These are phyloP conservation scores for Coprinopsis marcescibilis DNA, from an alignment of 768 basidiomycete species.

Conservation along the genomic window DNA sequence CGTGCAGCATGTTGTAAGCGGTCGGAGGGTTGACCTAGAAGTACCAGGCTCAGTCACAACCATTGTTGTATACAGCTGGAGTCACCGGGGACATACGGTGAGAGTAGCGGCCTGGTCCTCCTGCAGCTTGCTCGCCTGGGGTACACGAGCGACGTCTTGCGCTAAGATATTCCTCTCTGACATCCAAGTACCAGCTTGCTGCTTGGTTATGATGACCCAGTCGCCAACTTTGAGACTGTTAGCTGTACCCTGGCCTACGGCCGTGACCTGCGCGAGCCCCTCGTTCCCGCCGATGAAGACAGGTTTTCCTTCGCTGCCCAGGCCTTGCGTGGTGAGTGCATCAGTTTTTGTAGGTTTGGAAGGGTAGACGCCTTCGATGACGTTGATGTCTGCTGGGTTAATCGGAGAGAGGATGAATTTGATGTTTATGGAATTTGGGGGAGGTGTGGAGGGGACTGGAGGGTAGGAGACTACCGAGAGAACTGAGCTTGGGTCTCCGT, in stretches of 20 bases:
- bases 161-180: slow-evolving; percentile 46
- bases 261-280: slow-evolving; percentile 61
- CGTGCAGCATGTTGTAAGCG: slow-evolving; percentile 75
- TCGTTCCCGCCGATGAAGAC: slow-evolving; percentile 73
- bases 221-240: slow-evolving; percentile 45
- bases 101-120: slow-evolving; percentile 72
- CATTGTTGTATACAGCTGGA: neutral
- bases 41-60: neutral
- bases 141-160: slow-evolving; percentile 59
- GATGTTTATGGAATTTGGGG: slow-evolving; percentile 53
- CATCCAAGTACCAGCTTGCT: slow-evolving; percentile 75
- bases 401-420: slow-evolving; percentile 67
- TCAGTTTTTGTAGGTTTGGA: slow-evolving; percentile 42
- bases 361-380: slow-evolving; percentile 81
- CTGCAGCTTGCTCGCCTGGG: slow-evolving; percentile 37
- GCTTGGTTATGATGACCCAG: slow-evolving; percentile 67
- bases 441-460: slow-evolving; percentile 43
- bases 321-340: slow-evolving; percentile 27
- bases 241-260: slow-evolving; percentile 51
- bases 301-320: slow-evolving; percentile 26
- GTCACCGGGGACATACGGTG: slow-evolving; percentile 40
- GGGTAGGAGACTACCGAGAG: slow-evolving; percentile 49
- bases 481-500: slow-evolving; percentile 60
- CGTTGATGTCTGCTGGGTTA: slow-evolving; percentile 79
- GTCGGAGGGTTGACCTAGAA: slow-evolving; percentile 75